These are phyloP conservation scores for Aegilops longissima DNA, from an alignment of 176 grass and related monocot genomes.

Conservation along the genomic window DNA sequence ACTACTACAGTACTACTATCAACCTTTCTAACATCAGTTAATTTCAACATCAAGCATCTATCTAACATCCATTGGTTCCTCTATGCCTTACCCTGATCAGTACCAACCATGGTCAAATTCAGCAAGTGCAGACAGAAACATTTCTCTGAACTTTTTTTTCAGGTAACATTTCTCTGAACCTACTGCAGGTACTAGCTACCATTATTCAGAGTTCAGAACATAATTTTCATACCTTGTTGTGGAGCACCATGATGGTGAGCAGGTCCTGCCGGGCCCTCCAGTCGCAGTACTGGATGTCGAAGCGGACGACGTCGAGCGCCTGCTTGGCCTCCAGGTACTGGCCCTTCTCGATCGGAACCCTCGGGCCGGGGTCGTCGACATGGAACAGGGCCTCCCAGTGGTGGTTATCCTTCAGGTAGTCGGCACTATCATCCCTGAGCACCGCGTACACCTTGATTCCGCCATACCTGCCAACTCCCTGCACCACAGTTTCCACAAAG, in stretches of 20 bases:
- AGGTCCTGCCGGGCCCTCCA: constrained; percentile 92
- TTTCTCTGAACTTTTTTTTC: background rate
- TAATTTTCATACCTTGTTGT: constrained; percentile 68
- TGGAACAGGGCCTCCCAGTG: constrained; percentile 75
- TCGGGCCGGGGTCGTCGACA: constrained; percentile 82
- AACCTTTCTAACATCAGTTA: no score
- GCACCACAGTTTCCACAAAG: background rate
- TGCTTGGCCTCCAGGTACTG: constrained; percentile 83
- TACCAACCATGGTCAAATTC: background rate
- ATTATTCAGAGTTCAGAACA: no score
- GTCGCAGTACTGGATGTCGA: constrained; percentile 97
- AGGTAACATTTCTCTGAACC: background rate
- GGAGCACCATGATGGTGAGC: constrained; percentile 87
- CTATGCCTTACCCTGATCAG: background rate
- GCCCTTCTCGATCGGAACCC: constrained; percentile 61
- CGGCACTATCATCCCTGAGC: constrained; percentile 58
- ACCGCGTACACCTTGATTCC: constrained; percentile 85
- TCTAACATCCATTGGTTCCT: background rate
- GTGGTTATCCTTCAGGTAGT: constrained; percentile 45
- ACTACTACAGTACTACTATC: background rate
- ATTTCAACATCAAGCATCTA: background rate
- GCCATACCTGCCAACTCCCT: constrained; percentile 63
- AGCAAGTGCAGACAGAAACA: background rate
- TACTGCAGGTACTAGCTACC: background rate
- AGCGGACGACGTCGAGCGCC: constrained; percentile 84